Evolutionary conservation across 1,284 basidiomycete genomes (phyloP).

Genomic region (Prillingera fragicola): DNA sequence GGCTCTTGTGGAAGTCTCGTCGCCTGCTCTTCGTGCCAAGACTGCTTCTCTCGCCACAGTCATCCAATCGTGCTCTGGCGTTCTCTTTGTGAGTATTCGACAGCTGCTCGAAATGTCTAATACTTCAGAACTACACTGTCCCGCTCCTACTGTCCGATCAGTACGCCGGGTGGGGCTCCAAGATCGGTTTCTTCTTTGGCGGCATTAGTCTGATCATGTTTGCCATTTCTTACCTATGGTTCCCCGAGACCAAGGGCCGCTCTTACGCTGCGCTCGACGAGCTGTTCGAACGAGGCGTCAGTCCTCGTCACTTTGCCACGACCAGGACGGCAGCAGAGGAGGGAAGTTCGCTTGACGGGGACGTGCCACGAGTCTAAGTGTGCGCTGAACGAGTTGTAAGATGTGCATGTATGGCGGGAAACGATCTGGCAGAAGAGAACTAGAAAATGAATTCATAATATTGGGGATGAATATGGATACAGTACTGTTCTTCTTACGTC

Average conservation of each 20-base stretch:
- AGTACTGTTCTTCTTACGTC: no score
- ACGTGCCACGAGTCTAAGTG: not conserved
- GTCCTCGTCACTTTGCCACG: slow-evolving; percentile 8
- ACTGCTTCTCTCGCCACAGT: slow-evolving; percentile 13
- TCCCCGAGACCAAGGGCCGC: slow-evolving; percentile 14
- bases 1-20: slow-evolving; percentile 16
- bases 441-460: no score
- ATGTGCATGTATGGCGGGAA: not conserved
- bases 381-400: not conserved
- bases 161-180: slow-evolving; percentile 4
- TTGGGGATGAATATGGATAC: no score
- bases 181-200: slow-evolving; percentile 16
- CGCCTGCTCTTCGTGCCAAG: slow-evolving; percentile 15
- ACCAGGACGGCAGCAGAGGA: slow-evolving; percentile 5
- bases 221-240: slow-evolving; percentile 2
- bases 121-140: no score
- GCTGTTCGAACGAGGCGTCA: slow-evolving; percentile 15
- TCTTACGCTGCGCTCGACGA: slow-evolving; percentile 17
- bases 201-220: not conserved
- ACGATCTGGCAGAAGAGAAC: not conserved
- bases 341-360: no score
- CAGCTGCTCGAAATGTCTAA: no score
- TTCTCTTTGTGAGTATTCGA: no score
- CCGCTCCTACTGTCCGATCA: slow-evolving; percentile 2
- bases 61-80: slow-evolving; percentile 5